A percentile compares a stretch with the other conserved stretches of the same genome.
These are phyloP conservation scores for Zarea fungicola DNA, from an alignment of 2,329 filamentous ascomycete species.

Conservation along the genomic window DNA sequence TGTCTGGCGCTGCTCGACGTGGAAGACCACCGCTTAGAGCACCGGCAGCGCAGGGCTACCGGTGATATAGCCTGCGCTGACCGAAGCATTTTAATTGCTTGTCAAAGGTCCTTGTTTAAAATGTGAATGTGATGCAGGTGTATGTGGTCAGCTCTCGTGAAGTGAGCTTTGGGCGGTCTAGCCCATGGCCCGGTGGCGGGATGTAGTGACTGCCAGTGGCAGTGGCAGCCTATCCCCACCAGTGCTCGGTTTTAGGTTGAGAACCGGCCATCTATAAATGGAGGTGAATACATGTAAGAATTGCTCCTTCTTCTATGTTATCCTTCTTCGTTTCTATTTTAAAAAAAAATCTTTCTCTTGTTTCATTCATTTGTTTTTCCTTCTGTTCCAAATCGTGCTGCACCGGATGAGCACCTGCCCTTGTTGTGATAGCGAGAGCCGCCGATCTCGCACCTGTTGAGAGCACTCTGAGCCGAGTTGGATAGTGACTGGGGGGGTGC, in stretches of 20 bases:
- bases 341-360: no score
- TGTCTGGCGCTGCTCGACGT: constrained; percentile 28
- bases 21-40: neutral
- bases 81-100: constrained; percentile 6
- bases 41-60: constrained; percentile 1
- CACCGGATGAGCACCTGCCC: neutral
- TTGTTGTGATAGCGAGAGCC: no score
- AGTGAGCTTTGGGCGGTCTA: neutral
- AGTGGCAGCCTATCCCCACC: no score
- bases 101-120: neutral
- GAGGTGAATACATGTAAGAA: no score
- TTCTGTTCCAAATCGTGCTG: neutral
- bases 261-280: no score
- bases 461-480: constrained; percentile 12
- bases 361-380: neutral
- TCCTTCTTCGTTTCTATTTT: no score
- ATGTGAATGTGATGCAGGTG: no score
- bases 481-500: no score
- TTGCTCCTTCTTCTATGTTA: no score
- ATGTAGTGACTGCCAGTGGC: neutral
- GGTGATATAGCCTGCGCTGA: neutral
- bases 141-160: no score
- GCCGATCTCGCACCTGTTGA: constrained; percentile 8
- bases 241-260: no score
- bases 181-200: neutral